phyloP scores from a whole-genome alignment of 2,329 filamentous ascomycete species.

The Penicillium rolfsii region DNA sequence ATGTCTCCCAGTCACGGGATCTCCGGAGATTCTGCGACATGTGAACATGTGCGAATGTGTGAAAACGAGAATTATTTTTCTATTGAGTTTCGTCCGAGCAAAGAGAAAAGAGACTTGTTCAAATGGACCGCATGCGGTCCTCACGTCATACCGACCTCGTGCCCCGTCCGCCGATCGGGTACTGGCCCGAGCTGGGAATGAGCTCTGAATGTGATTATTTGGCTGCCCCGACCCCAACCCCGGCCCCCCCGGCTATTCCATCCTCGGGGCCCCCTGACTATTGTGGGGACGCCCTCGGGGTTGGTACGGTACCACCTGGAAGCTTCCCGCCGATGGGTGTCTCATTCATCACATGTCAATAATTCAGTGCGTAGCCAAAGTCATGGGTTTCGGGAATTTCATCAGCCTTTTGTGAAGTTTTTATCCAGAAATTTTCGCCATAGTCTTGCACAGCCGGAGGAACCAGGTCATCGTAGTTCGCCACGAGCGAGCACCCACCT shows the following conservation, averaged over 20 bases:
- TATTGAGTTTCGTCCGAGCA: neutral
- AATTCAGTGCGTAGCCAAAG: no score
- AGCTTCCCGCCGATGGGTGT: neutral
- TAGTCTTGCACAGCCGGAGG: no score
- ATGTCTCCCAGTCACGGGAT: slow-evolving; percentile 15
- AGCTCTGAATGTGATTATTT: slow-evolving; percentile 10
- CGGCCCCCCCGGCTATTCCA: neutral
- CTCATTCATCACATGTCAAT: neutral
- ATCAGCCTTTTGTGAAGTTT: no score
- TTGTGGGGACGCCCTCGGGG: slow-evolving; percentile 7
- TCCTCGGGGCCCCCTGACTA: slow-evolving; percentile 1
- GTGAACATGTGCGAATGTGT: slow-evolving; percentile 16
- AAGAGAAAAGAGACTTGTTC: neutral
- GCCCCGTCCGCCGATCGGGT: neutral
- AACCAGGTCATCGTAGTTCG: no score
- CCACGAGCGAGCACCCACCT: no score
- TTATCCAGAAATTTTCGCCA: no score
- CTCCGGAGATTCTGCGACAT: slow-evolving; percentile 7
- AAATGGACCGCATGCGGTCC: neutral
- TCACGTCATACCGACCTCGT: slow-evolving; percentile 8
- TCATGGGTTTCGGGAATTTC: no score
- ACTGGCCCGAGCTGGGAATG: neutral
- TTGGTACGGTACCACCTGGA: slow-evolving; percentile 2
- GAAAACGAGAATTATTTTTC: no score
- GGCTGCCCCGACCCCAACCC: neutral